Percentiles rank a stretch among this genome's conserved stretches.
Conservation (phyloP, 2,329 filamentous ascomycete species). For the Aspergillus quadricinctus region DNA sequence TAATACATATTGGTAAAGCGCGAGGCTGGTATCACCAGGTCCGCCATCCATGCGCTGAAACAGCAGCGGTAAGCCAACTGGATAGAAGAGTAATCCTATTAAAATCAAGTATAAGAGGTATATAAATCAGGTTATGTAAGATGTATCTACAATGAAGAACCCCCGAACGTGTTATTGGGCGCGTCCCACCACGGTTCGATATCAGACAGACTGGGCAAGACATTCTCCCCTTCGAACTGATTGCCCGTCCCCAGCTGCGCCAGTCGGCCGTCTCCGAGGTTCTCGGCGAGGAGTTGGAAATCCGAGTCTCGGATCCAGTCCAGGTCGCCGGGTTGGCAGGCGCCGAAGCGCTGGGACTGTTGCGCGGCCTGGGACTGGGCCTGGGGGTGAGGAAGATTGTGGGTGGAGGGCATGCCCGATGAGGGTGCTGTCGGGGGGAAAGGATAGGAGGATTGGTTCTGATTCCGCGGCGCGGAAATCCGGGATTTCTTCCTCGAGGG, state of each 20-base stretch:
- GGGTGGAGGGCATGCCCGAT: not conserved
- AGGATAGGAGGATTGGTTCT: conserved; percentile 1
- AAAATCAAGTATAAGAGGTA: not conserved
- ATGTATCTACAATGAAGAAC: conserved; percentile 14
- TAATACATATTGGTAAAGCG: no score
- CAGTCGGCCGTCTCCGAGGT: conserved; percentile 13
- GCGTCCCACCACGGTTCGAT: conserved; percentile 33
- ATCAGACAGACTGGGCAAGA: conserved; percentile 19
- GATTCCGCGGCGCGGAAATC: conserved; percentile 4
- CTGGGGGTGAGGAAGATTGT: conserved; percentile 8
- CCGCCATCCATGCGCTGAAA: no score
- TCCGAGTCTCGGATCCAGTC: conserved; percentile 29
- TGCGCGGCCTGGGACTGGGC: conserved; percentile 3
- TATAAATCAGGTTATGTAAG: not conserved
- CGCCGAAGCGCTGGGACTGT: conserved; percentile 6
- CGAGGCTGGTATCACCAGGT: no score
- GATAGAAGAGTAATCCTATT: not conserved
- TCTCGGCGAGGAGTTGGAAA: conserved; percentile 21
- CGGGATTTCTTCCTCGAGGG: conserved; percentile 23
- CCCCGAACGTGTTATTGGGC: conserved; percentile 13
- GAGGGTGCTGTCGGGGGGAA: conserved; percentile 1
- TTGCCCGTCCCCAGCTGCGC: conserved; percentile 12
- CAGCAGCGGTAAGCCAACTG: no score
- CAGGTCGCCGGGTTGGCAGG: conserved; percentile 18
- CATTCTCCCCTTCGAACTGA: conserved; percentile 7